These are phyloP conservation scores for Cyclotella atomus DNA, from an alignment of 108 stramenopile genomes.

Conservation along the genomic window DNA sequence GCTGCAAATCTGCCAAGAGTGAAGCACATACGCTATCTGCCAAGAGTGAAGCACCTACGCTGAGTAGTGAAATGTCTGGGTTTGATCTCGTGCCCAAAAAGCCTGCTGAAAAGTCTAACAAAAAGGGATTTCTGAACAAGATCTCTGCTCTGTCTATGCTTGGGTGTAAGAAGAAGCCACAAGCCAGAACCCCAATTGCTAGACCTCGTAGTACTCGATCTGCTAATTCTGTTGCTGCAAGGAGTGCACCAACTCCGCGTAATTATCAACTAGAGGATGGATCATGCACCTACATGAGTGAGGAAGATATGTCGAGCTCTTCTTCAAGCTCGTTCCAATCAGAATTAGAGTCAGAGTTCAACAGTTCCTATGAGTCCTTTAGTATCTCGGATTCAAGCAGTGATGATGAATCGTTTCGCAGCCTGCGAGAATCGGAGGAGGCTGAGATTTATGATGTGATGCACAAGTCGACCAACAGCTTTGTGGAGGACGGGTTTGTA, in stretches of 20 bases:
- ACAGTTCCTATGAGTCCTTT: neutral
- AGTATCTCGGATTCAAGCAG: neutral
- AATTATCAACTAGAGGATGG: constrained; percentile 9
- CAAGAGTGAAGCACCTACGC: constrained; percentile 7
- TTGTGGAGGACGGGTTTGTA: constrained; percentile 23
- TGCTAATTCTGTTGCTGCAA: neutral
- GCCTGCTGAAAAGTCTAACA: neutral
- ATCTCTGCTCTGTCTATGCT: constrained; percentile 3
- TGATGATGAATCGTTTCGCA: neutral
- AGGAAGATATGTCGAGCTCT: constrained; percentile 11
- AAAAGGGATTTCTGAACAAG: constrained; percentile 2
- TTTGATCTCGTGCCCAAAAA: neutral
- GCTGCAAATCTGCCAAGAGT: constrained; percentile 1
- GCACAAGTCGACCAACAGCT: constrained; percentile 1
- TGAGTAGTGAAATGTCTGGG: constrained; percentile 4
- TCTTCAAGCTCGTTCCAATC: constrained; percentile 10
- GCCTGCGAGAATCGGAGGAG: constrained; percentile 3
- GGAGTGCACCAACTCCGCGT: neutral
- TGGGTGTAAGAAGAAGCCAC: constrained; percentile 11
- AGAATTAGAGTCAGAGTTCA: neutral
- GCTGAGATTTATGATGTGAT: neutral
- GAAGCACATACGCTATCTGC: neutral
- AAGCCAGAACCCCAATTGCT: neutral
- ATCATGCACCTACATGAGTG: constrained; percentile 9
- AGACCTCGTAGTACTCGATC: neutral